Base-by-base conservation (phyloP, 106 monocot species). In the Dendrobium chrysotoxum region DNA sequence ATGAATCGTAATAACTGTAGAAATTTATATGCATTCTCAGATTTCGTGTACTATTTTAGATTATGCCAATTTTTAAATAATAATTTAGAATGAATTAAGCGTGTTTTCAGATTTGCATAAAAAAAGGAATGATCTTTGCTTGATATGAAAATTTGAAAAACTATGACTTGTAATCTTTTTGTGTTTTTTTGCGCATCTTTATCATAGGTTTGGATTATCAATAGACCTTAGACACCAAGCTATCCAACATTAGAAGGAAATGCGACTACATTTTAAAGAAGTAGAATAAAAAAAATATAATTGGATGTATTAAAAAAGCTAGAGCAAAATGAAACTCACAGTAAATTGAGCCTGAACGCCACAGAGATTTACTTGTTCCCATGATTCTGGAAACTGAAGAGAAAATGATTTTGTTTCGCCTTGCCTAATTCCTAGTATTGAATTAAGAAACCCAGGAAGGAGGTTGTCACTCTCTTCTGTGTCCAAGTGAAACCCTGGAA, bases 381-480 rank as follows among this genome's bases (percentile, higher is more conserved):
- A 98, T 82, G 94, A 79, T 72, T 98, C 91, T 70, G 95, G 95
- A 84, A 98, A 98, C 75, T 85, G 78, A 77, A 98, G 88, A 40
- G 79, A 78, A 88, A 98, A 95, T 71, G 89, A 87, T 79, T 77
- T 95, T 75, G 95, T 91, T 86, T 98, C 98, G 68, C 91, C 92
- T 91, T 88, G 98, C 70, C 57, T 81, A 72, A 98, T 92, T 77
- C 95, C 98, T 79, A 91, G 76, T 77, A 95, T 85, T 73, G 98
- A 85, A 87, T 89, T 89, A 81, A 98, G 82, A 81, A 98, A 95
- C 41, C 98, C 98, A 79, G 98, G 98, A 82, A 98, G 84, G 65
- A 98, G 92, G 41, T 82, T 90, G 77, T 87, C 84, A 73, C 75
- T 85, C 80, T 98, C 98, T 81, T 98, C 95, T 9, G 98, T 98